Evolutionary conservation across 2,329 filamentous ascomycete species (phyloP), one percentile per base, ranked within the genome.

Genomic region (Coniochaeta sp.): DNA sequence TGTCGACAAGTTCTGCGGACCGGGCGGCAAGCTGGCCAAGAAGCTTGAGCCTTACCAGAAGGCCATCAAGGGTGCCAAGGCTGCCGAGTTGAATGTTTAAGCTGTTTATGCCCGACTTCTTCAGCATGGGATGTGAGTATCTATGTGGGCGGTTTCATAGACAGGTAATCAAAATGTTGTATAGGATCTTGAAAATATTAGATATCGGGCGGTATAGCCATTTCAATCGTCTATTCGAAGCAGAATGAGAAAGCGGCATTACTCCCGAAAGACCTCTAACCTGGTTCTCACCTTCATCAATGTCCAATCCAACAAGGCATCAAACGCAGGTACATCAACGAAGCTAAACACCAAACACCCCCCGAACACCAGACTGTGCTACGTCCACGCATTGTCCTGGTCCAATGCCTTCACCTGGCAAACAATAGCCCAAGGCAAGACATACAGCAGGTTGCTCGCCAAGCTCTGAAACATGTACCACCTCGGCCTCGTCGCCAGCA

Each of bases 401-500:
- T 75, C 72, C 45, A 85, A 65, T 2, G 66, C 51, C n/a, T 66
- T 67, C 4, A 68, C 71, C 49, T 75, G 78, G 53, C 78, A 82
- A 0, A 77, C 82, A n/a, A n/a, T n/a, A n/a, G n/a, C 84, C 84
- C 85, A 89, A 0, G 85, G 85, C 3, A 90, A 65, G 0, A 89
- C 83, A 61, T 84, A 89, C 0, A 85, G 63, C 0, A 89, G 47
- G 58, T 89, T 89, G 6, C 83, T 86, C 0, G 70, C 75, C 1
- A 89, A 66, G 3, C 81, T 83, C 62, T 89, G 85, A 53, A 77
- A 81, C 0, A 89, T 69, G 61, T 87, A 89, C 84, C 82, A 89
- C 2, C 69, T 68, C 0, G 85, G 84, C 0, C 75, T 67, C 0
- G 84, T 87, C 0, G 85, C 81, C 0, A 87, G 72, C 0, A 90